phyloP scores from a whole-genome alignment of 2,329 filamentous ascomycete species.

The Claviceps pazoutovae region DNA sequence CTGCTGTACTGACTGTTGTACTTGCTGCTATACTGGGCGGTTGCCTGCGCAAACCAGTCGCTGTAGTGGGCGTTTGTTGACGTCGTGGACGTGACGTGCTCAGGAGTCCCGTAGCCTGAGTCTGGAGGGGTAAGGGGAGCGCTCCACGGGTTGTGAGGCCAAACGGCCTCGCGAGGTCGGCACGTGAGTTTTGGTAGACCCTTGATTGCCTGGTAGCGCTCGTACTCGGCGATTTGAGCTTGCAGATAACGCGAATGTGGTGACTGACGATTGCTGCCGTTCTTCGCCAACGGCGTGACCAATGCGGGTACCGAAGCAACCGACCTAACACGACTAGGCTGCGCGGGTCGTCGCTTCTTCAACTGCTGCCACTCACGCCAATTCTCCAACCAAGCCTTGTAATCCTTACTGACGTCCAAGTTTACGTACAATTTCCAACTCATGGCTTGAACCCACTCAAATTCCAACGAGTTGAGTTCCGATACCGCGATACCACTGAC shows the following conservation, averaged over 20 bases:
- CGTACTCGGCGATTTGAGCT: conserved; percentile 42
- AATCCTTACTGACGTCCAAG: conserved; percentile 60
- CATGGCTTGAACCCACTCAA: conserved; percentile 75
- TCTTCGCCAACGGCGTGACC: conserved; percentile 27
- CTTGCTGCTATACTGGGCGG: conserved; percentile 10
- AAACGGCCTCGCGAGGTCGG: conserved; percentile 30
- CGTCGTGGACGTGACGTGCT: conserved; percentile 41
- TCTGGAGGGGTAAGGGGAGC: conserved; percentile 45
- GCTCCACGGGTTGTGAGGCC: conserved; percentile 31
- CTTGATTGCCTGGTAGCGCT: conserved; percentile 33
- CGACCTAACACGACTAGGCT: conserved; percentile 35
- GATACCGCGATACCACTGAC: conserved; percentile 78
- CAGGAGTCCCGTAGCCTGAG: conserved; percentile 47
- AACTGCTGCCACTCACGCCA: conserved; percentile 43
- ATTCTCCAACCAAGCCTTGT: conserved; percentile 47
- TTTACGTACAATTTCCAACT: conserved; percentile 80
- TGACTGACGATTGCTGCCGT: conserved; percentile 24
- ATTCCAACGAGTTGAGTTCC: conserved; percentile 75
- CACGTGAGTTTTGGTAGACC: conserved; percentile 24
- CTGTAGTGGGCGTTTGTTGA: conserved; percentile 41
- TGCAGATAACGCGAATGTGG: conserved; percentile 34
- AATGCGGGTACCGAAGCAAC: conserved; percentile 34
- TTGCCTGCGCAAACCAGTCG: conserved; percentile 39
- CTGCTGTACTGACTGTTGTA: conserved; percentile 22
- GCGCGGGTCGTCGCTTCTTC: conserved; percentile 38